phyloP scores from a whole-genome alignment of 192 early-diverging fungal genomes.

The Coemansia aciculifera region DNA sequence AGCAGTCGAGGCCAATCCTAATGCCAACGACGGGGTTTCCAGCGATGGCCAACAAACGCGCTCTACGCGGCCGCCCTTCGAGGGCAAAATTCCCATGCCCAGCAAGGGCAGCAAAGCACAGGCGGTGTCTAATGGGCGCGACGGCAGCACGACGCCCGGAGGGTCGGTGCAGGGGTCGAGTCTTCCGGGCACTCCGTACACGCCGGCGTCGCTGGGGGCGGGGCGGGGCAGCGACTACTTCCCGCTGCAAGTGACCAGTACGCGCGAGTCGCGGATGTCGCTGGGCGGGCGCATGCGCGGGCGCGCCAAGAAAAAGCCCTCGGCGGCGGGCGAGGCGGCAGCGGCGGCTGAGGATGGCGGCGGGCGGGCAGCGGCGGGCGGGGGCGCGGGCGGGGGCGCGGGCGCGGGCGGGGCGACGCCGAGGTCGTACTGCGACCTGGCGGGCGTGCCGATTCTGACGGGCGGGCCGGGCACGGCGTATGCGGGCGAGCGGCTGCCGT shows the following conservation, averaged over 20 bases:
- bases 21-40: background rate
- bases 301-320: slow-evolving; percentile 18
- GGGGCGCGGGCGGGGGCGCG: too few relatives aligned
- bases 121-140: slow-evolving; percentile 1
- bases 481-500: slow-evolving; percentile 28
- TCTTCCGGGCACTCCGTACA: slow-evolving; percentile 37
- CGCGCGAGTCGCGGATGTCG: slow-evolving; percentile 53
- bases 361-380: background rate
- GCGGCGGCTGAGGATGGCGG: background rate
- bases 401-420: slow-evolving; percentile 22
- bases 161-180: slow-evolving; percentile 5
- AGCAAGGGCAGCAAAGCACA: background rate
- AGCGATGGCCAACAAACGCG: background rate
- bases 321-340: background rate
- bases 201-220: slow-evolving; percentile 27
- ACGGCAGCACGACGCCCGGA: background rate
- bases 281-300: slow-evolving; percentile 42
- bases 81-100: slow-evolving; percentile 28
- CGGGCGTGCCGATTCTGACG: slow-evolving; percentile 51
- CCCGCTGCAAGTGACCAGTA: slow-evolving; percentile 40
- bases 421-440: slow-evolving; percentile 53
- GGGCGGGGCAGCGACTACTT: slow-evolving; percentile 41
- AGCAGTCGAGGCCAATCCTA: slow-evolving; percentile 10
- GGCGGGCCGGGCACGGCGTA: slow-evolving; percentile 21
- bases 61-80: slow-evolving; percentile 3